phyloP scores from a whole-genome alignment of 331 rosid genomes.

The Dryas integrifolia region DNA sequence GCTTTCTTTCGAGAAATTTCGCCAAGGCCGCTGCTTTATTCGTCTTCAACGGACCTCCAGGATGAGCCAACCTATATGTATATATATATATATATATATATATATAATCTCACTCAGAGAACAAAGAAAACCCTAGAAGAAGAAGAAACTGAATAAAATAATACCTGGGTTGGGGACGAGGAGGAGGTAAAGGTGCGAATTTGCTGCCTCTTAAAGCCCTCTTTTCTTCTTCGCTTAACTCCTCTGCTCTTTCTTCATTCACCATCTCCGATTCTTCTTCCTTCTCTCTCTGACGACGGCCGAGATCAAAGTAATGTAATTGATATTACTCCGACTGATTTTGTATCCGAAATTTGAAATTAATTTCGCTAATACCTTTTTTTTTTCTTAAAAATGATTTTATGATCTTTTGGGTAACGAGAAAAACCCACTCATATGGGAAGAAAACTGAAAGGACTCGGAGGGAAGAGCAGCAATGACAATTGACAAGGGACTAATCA shows the following conservation, averaged over 20 bases:
- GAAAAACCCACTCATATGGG: no score
- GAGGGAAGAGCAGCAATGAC: no score
- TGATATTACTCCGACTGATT: neutral
- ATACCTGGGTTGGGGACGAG: slow-evolving; percentile 64
- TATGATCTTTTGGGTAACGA: no score
- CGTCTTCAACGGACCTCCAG: slow-evolving; percentile 86
- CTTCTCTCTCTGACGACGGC: neutral
- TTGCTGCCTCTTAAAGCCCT: slow-evolving; percentile 88
- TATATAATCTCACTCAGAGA: neutral
- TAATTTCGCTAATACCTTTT: no score
- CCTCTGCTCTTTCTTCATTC: slow-evolving; percentile 42
- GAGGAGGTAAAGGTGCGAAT: slow-evolving; percentile 73
- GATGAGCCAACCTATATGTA: slow-evolving; percentile 79
- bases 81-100: neutral
- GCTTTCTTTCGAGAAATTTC: slow-evolving; percentile 74
- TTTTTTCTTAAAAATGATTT: no score
- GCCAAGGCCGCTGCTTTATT: slow-evolving; percentile 94
- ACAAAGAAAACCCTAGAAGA: slow-evolving; percentile 27
- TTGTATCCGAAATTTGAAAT: neutral
- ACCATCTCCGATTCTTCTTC: neutral
- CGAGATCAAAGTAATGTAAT: neutral
- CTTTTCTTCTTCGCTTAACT: slow-evolving; percentile 71
- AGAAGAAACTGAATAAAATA: neutral
- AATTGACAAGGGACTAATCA: no score
- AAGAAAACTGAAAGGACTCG: no score